Percentiles rank a stretch among this genome's conserved stretches.
Evolutionary conservation across 1,139 yeast species (phyloP).

Genomic region (Kluyveromyces sp.): DNA sequence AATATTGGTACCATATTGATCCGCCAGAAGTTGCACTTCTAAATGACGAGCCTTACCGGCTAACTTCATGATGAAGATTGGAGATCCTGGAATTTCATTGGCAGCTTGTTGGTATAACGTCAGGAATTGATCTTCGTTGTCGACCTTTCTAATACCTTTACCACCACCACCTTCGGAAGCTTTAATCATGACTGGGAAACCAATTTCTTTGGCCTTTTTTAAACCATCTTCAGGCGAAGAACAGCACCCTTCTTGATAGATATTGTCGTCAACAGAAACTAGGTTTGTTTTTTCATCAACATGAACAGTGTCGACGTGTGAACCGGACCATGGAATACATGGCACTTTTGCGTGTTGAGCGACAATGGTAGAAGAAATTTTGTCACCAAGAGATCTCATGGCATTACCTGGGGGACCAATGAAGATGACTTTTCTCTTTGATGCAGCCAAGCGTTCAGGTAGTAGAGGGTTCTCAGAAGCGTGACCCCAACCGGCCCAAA

Average conservation of each 20-base stretch:
- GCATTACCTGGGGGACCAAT: constrained; percentile 99
- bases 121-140: constrained; percentile 62
- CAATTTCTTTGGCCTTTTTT: constrained; percentile 71
- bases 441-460: constrained; percentile 88
- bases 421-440: constrained; percentile 80
- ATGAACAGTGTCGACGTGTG: constrained; percentile 80
- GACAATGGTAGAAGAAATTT: constrained; percentile 92
- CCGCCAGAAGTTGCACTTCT: constrained; percentile 91
- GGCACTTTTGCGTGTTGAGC: constrained; percentile 98
- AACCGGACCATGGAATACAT: constrained; percentile 99
- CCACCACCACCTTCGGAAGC: constrained; percentile 99
- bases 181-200: constrained; percentile 94
- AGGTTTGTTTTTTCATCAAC: constrained; percentile 63
- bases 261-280: constrained; percentile 80
- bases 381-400: constrained; percentile 98
- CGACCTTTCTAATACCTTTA: constrained; percentile 94
- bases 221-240: constrained; percentile 82
- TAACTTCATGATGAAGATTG: constrained; percentile 87
- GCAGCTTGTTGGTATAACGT: constrained; percentile 80
- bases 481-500: constrained; percentile 99
- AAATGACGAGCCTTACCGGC: constrained; percentile 95
- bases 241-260: constrained; percentile 85
- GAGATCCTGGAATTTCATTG: constrained; percentile 93
- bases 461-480: constrained; percentile 95
- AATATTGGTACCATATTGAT: constrained; percentile 91